Percentiles rank a stretch among this genome's conserved stretches.
phyloP scores from a whole-genome alignment of 805 yeast genomes.

The Saccharomycopsis babjevae region DNA sequence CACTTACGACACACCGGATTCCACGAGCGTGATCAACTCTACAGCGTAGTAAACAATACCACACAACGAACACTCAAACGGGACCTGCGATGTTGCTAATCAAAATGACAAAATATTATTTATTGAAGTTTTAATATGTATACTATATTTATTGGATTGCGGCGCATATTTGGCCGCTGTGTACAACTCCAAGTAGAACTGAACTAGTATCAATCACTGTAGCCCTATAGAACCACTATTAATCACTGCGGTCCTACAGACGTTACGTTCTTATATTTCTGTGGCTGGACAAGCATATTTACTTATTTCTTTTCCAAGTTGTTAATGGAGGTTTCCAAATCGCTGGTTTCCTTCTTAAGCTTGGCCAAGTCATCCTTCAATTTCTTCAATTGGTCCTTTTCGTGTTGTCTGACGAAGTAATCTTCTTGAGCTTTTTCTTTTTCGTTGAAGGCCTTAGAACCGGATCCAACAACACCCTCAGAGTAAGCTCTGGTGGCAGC shows the following conservation, averaged over 20 bases:
- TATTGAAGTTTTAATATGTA: background rate
- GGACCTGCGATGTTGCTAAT: background rate
- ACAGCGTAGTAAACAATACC: too few species aligned
- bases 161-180: background rate
- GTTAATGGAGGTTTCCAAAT: slow-evolving; percentile 13
- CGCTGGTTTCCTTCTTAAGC: slow-evolving; percentile 15
- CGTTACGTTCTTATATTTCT: too few species aligned
- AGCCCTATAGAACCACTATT: too few species aligned
- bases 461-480: slow-evolving; percentile 15
- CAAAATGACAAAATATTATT: background rate
- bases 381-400: slow-evolving; percentile 16
- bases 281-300: too few species aligned
- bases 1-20: too few species aligned
- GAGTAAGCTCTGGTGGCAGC: slow-evolving; percentile 11
- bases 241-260: too few species aligned
- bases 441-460: slow-evolving; percentile 17
- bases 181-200: background rate
- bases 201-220: background rate
- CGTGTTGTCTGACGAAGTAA: slow-evolving; percentile 16
- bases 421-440: slow-evolving; percentile 18
- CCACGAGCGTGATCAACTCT: too few species aligned
- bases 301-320: slow-evolving; percentile 10
- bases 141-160: background rate
- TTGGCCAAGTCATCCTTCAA: slow-evolving; percentile 16
- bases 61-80: too few species aligned